Percentiles rank a stretch among this genome's conserved stretches.
These are phyloP conservation scores for Tricholoma matsutake DNA, from an alignment of 768 basidiomycete species.

Conservation along the genomic window DNA sequence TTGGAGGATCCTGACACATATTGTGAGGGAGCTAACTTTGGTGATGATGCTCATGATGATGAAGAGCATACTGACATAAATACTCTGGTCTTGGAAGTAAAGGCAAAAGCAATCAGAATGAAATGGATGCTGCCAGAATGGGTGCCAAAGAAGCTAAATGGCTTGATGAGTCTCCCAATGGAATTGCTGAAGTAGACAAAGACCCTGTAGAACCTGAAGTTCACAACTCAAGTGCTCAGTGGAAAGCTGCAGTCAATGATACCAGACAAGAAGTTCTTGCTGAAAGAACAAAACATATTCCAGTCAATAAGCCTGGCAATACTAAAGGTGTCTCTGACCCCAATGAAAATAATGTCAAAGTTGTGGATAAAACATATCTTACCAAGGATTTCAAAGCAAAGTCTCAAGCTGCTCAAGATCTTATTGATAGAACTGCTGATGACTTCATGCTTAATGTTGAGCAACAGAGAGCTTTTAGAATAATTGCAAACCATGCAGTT, in stretches of 20 bases:
- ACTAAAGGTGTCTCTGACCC: background rate
- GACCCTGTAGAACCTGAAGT: background rate
- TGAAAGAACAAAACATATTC: background rate
- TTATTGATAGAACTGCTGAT: background rate
- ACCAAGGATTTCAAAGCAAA: background rate
- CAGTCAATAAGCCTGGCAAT: background rate
- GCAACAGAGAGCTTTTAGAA: slow-evolving; percentile 14
- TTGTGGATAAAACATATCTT: slow-evolving; percentile 1
- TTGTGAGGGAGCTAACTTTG: background rate
- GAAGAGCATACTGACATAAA: background rate
- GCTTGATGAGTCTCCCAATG: background rate
- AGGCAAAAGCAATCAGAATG: background rate
- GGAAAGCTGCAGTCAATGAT: background rate
- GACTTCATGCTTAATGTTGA: slow-evolving; percentile 26
- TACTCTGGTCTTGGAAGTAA: background rate
- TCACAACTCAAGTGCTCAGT: background rate
- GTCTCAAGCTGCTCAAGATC: background rate
- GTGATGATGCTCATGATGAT: background rate
- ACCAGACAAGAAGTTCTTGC: background rate
- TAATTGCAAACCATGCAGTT: background rate
- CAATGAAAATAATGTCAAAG: slow-evolving; percentile 1
- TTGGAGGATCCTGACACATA: background rate
- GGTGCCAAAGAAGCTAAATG: background rate
- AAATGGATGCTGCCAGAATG: background rate
- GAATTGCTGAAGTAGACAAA: background rate